Conservation (phyloP, 2,329 filamentous ascomycete species). For the Fonsecaea erecta region DNA sequence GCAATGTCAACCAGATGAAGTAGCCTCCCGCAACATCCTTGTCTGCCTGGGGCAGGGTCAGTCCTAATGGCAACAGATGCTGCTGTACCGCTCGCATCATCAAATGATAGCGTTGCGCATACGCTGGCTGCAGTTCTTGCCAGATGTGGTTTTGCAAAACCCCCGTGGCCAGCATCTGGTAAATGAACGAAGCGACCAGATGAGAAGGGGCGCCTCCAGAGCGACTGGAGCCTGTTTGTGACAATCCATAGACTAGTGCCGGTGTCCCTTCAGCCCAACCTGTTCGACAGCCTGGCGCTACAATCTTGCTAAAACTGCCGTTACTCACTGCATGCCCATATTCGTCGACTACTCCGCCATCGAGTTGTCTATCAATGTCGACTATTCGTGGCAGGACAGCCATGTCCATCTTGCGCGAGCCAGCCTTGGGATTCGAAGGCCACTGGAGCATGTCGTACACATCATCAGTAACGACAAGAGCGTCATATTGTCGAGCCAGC, state of each 20-base stretch:
- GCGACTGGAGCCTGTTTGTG: constrained; percentile 61
- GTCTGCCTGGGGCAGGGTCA: constrained; percentile 52
- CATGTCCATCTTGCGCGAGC: constrained; percentile 41
- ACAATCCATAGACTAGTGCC: constrained; percentile 64
- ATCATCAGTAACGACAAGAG: constrained; percentile 84
- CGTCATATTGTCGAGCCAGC: constrained; percentile 78
- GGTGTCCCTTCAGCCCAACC: constrained; percentile 83
- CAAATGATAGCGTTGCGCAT: constrained; percentile 57
- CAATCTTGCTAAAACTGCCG: constrained; percentile 87
- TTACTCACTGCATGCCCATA: constrained; percentile 87
- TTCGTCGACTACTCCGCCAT: constrained; percentile 61
- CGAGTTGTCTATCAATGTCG: constrained; percentile 74
- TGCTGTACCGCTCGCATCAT: constrained; percentile 65
- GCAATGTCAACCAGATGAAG: constrained; percentile 79
- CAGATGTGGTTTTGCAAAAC: constrained; percentile 60
- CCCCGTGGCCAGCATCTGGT: constrained; percentile 58
- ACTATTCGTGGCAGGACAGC: constrained; percentile 71
- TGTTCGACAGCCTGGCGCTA: constrained; percentile 77
- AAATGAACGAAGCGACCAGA: constrained; percentile 61
- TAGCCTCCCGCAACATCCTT: constrained; percentile 73
- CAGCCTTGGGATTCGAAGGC: constrained; percentile 50
- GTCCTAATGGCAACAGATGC: constrained; percentile 67
- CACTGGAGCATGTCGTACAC: constrained; percentile 94
- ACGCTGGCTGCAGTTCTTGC: constrained; percentile 60
- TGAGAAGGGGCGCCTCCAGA: constrained; percentile 67